Base-by-base conservation (phyloP, 2,329 filamentous ascomycete genomes). In the Dothistroma pini region DNA sequence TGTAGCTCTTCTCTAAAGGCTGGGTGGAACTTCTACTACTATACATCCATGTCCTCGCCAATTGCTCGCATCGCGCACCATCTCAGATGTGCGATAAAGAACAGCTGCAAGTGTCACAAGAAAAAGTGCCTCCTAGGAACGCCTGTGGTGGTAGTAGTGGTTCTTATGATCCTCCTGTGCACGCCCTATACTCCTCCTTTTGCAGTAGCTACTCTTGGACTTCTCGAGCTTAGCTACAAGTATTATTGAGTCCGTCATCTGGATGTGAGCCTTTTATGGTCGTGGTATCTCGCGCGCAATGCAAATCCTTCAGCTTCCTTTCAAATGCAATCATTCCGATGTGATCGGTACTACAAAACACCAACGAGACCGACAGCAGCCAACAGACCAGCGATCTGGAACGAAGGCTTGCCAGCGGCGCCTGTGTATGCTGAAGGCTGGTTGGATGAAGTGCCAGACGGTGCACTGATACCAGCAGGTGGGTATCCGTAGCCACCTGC, bases 191-290 rank as follows among this genome's bases (percentile, higher is more conserved):
- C 25, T 29, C 25, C 25, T 2, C 25, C 25, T 29, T 29, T 2
- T 29, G 25, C 25, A 29, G 6, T 29, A 44, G 41, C 41, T 44
- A 44, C 41, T 29, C 25, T 29, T 29, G 3, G 6, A 29, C 25
- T 29, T 29, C 25, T 29, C 25, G 25, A 19, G 14, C 16, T 44
- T 44, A 44, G 14, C 16, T 8, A 44, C 10, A 11, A 38, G 34
- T 38, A 38, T 11, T 38, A 38, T 3, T 38, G 3, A 11, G 34
- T 38, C 34, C 34, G 34, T 44, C 41, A 44, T 44, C 41, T 44
- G 41, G 41, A 29, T 19, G 7, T 44, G 57, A 57, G 41, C 41
- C 51, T 34, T 64, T 58, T 65, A 69, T 69, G 51, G 11, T 53
- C 31, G n/a, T 53, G 51, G 25, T 53, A 21, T 53, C 31, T 53